Evolutionary conservation across 1,284 basidiomycete genomes (phyloP).

Genomic region (Anthracocystis walkeri): DNA sequence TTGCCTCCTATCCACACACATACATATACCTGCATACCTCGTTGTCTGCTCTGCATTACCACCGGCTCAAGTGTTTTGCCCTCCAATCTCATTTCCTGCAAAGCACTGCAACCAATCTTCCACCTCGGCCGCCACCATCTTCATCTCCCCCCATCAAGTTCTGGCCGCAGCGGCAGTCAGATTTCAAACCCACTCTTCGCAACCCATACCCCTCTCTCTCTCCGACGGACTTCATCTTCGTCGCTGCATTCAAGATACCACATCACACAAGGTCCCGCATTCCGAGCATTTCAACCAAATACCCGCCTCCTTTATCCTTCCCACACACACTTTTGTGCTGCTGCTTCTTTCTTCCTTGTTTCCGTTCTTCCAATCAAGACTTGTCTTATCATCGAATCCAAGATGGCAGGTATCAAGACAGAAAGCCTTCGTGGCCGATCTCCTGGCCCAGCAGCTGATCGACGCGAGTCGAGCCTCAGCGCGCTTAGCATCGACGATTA

Average conservation of each 20-base stretch:
- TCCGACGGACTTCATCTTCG: conserved; percentile 2
- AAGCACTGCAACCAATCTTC: conserved; percentile 10
- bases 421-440: conserved; percentile 35
- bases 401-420: conserved; percentile 31
- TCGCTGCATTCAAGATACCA: no score
- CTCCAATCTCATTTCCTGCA: conserved; percentile 12
- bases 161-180: background rate
- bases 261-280: no score
- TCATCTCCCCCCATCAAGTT: background rate
- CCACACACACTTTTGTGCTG: background rate
- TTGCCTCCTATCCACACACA: conserved; percentile 27
- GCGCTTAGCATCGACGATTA: conserved; percentile 22
- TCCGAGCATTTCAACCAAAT: no score
- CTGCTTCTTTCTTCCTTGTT: background rate
- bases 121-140: conserved; percentile 11
- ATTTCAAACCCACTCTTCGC: background rate
- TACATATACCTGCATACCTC: conserved; percentile 29
- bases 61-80: background rate
- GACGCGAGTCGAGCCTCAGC: conserved; percentile 28
- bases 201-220: conserved; percentile 6
- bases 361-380: background rate
- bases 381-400: background rate
- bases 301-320: background rate
- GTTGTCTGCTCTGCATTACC: background rate
- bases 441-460: conserved; percentile 38